A percentile compares a stretch with the other conserved stretches of the same genome.
These are phyloP conservation scores for Picea engelmannii DNA, from an alignment of 83 land plant species.

Conservation along the genomic window DNA sequence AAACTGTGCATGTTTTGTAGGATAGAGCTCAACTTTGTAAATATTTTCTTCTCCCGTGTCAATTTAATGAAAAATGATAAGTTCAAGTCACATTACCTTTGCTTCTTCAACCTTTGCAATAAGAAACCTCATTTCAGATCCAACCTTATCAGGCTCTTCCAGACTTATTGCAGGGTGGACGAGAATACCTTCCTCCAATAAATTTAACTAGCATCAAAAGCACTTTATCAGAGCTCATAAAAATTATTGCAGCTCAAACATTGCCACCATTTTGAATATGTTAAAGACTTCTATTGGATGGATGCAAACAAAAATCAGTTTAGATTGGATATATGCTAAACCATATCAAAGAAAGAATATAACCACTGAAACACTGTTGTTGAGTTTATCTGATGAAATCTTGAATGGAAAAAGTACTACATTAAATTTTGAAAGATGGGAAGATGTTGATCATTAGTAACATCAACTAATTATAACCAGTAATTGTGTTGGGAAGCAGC, in stretches of 20 bases:
- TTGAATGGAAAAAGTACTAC: no score
- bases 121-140: constrained; percentile 17
- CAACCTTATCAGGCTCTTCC: constrained; percentile 22
- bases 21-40: no score
- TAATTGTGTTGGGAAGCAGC: neutral
- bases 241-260: no score
- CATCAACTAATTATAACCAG: neutral
- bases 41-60: no score
- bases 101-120: constrained; percentile 33
- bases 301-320: neutral
- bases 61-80: neutral
- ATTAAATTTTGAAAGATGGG: no score
- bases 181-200: constrained; percentile 35
- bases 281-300: neutral
- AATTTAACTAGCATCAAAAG: constrained; percentile 17
- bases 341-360: no score
- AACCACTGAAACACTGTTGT: no score
- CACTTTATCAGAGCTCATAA: neutral
- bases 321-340: no score
- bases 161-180: constrained; percentile 22
- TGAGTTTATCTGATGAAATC: no score
- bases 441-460: no score
- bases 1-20: no score
- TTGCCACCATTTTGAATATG: neutral
- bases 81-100: constrained; percentile 14